Conservation (phyloP, 1,139 yeast genomes). For the Lodderomyces oxycetoniae region DNA sequence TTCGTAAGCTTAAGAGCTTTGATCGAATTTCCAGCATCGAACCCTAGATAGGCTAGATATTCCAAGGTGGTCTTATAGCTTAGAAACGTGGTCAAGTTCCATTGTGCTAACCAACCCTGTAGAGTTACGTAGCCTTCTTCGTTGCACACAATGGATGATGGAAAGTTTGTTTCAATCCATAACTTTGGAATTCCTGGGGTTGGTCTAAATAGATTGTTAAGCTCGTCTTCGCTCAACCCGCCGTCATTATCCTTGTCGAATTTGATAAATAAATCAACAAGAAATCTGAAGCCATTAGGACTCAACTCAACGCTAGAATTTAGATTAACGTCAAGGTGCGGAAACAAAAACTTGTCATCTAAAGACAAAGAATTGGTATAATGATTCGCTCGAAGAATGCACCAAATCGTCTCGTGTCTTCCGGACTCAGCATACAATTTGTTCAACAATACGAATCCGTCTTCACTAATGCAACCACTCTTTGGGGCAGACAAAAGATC, state of each 20-base stretch:
- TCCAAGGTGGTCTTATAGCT: constrained; percentile 82
- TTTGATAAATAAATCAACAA: constrained; percentile 80
- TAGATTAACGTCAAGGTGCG: constrained; percentile 71
- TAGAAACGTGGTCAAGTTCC: constrained; percentile 92
- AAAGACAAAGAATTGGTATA: constrained; percentile 89
- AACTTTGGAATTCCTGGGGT: constrained; percentile 89
- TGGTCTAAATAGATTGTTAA: constrained; percentile 65
- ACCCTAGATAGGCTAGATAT: constrained; percentile 85
- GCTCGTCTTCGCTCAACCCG: constrained; percentile 73
- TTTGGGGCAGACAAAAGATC: constrained; percentile 14
- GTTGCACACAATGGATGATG: constrained; percentile 80
- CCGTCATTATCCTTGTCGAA: constrained; percentile 96
- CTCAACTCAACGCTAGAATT: constrained; percentile 84
- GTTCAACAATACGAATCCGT: constrained; percentile 73
- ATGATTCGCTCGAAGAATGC: constrained; percentile 77
- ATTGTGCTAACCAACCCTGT: constrained; percentile 98
- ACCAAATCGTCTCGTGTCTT: constrained; percentile 96
- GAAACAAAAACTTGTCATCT: constrained; percentile 71
- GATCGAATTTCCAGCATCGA: constrained; percentile 50
- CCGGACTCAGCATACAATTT: constrained; percentile 85
- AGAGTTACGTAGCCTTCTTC: constrained; percentile 85
- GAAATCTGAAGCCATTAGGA: constrained; percentile 87
- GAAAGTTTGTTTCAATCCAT: constrained; percentile 85
- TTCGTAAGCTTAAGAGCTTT: constrained; percentile 79
- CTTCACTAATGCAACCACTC: constrained; percentile 54